These are phyloP conservation scores for Epithele typhae DNA, from an alignment of 768 basidiomycete genomes.

Conservation along the genomic window DNA sequence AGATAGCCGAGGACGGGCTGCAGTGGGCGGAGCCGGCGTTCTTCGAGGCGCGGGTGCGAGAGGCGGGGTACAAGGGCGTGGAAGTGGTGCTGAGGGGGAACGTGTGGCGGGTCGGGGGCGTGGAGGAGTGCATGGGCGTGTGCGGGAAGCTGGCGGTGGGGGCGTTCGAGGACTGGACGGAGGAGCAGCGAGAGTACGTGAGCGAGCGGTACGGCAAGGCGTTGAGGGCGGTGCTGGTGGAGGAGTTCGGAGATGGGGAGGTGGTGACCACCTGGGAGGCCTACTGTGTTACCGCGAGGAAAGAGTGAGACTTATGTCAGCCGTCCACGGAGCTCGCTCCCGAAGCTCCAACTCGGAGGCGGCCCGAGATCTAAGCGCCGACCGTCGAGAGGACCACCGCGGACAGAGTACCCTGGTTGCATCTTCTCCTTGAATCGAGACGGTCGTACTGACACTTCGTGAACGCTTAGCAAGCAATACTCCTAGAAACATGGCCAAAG, in stretches of 20 bases:
- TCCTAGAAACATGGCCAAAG: too few relatives aligned
- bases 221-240: not conserved
- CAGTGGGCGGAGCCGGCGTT: not conserved
- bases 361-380: too few relatives aligned
- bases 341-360: too few relatives aligned
- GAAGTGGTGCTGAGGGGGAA: not conserved
- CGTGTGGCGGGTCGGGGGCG: not conserved
- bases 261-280: not conserved
- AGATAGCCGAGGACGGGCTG: not conserved
- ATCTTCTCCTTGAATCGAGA: too few relatives aligned
- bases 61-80: not conserved
- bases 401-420: too few relatives aligned
- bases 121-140: not conserved
- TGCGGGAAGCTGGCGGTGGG: not conserved
- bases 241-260: constrained; percentile 1
- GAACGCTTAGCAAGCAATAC: too few relatives aligned
- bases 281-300: not conserved
- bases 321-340: too few relatives aligned
- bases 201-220: not conserved
- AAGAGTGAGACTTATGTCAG: too few relatives aligned
- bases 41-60: not conserved
- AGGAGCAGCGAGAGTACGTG: not conserved
- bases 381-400: too few relatives aligned
- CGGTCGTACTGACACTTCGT: too few relatives aligned
- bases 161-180: not conserved